Percentiles rank a stretch among this genome's conserved stretches.
Conservation (phyloP, 2,329 filamentous ascomycete species). For the Xylaria sp. region DNA sequence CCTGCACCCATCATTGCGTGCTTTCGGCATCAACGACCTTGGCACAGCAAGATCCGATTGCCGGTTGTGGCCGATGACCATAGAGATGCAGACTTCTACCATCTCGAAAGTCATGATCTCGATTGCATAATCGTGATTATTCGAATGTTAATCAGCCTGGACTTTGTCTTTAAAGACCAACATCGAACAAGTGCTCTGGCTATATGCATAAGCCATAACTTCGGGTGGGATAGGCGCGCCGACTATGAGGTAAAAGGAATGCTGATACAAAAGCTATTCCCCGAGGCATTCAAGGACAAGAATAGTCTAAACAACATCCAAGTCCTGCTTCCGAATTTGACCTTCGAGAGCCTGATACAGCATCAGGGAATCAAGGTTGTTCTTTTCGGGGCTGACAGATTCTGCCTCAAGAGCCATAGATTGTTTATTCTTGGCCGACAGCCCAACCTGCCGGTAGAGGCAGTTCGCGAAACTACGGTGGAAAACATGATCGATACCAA, state of each 20-base stretch:
- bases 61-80: not conserved
- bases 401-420: not conserved
- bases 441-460: not conserved
- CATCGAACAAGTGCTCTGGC: not conserved
- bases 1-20: too few relatives aligned
- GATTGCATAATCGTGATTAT: not conserved
- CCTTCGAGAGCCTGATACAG: not conserved
- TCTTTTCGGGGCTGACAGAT: not conserved
- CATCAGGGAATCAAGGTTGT: not conserved
- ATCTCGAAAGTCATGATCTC: slow-evolving; percentile 8
- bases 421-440: not conserved
- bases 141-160: not conserved
- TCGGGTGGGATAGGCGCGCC: not conserved
- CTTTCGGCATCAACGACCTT: not conserved
- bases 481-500: not conserved
- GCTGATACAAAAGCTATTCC: slow-evolving; percentile 3
- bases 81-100: not conserved
- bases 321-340: not conserved
- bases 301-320: not conserved
- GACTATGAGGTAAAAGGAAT: slow-evolving; percentile 5
- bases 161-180: not conserved
- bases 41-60: slow-evolving; percentile 5
- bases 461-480: not conserved
- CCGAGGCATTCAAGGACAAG: not conserved
- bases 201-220: not conserved